Conservation (phyloP, 2,329 filamentous ascomycete genomes). For the Didymella pomorum region DNA sequence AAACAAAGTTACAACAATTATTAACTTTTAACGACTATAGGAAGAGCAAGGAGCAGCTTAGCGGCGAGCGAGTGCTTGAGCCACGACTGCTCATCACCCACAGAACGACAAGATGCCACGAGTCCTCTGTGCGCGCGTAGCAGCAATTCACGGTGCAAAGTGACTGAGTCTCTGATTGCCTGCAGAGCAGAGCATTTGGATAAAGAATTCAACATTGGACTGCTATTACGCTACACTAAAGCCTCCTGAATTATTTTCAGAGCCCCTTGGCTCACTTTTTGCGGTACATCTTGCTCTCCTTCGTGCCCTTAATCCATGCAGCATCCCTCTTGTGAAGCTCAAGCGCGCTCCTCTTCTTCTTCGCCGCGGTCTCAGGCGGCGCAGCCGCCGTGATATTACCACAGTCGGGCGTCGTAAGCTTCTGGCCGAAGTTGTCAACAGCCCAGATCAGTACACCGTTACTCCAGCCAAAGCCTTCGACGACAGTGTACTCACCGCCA, state of each 20-base stretch:
- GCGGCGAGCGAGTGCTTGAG: too few relatives aligned
- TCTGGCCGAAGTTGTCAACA: constrained; percentile 67
- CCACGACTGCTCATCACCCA: too few relatives aligned
- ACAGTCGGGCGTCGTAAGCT: constrained; percentile 62
- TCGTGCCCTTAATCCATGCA: constrained; percentile 42
- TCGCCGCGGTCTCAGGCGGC: constrained; percentile 20
- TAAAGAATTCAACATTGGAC: background rate
- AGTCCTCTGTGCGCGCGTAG: too few relatives aligned
- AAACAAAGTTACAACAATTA: too few relatives aligned
- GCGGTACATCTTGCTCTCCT: constrained; percentile 19
- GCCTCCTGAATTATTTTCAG: background rate
- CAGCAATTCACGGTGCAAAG: background rate
- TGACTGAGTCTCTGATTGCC: background rate
- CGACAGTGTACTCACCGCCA: constrained; percentile 73
- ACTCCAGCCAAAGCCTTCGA: constrained; percentile 75
- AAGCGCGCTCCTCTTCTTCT: constrained; percentile 44
- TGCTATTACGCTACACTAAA: background rate
- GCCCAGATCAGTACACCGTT: constrained; percentile 74
- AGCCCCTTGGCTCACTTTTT: background rate
- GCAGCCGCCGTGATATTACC: constrained; percentile 44
- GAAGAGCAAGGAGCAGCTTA: too few relatives aligned
- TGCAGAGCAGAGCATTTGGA: background rate
- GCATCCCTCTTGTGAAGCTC: constrained; percentile 43
- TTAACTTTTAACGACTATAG: too few relatives aligned
- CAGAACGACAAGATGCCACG: too few relatives aligned